These are phyloP conservation scores for Plasmodium billcollinsi DNA, from an alignment of 169 alveolate genomes.

Conservation along the genomic window DNA sequence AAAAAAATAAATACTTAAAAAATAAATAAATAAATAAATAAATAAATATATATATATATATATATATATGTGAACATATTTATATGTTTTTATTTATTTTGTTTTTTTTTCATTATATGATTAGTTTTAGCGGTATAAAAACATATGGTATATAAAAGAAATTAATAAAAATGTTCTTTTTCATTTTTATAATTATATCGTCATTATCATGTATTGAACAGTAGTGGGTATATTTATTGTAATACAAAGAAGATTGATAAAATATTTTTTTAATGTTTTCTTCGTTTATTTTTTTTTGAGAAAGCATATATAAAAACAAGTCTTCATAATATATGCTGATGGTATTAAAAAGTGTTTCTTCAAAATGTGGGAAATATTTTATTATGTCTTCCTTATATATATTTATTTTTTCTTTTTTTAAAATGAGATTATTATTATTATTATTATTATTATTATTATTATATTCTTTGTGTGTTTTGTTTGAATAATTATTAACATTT, in stretches of 20 bases:
- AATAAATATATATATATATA: background rate
- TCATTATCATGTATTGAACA: slow-evolving; percentile 16
- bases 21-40: background rate
- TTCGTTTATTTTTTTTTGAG: slow-evolving; percentile 21
- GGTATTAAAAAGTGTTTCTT: slow-evolving; percentile 51
- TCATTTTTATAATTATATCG: slow-evolving; percentile 28
- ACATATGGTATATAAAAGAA: slow-evolving; percentile 38
- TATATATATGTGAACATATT: background rate
- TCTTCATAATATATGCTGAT: slow-evolving; percentile 46
- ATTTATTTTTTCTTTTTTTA: background rate
- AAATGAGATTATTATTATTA: too few species aligned
- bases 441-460: background rate
- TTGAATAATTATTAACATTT: slow-evolving; percentile 1
- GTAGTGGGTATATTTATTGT: background rate
- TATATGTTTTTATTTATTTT: background rate
- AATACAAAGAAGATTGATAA: background rate
- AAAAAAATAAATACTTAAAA: background rate
- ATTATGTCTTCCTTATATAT: slow-evolving; percentile 14
- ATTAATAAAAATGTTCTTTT: slow-evolving; percentile 54
- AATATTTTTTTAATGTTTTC: background rate
- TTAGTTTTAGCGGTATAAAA: background rate
- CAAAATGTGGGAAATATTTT: slow-evolving; percentile 29
- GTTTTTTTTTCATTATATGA: background rate
- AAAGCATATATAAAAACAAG: slow-evolving; percentile 33
- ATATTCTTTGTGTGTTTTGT: background rate